A percentile compares a stretch with the other conserved stretches of the same genome.
phyloP scores from a whole-genome alignment of 306 rosid species.

The Oxytropis ochrocephala region DNA sequence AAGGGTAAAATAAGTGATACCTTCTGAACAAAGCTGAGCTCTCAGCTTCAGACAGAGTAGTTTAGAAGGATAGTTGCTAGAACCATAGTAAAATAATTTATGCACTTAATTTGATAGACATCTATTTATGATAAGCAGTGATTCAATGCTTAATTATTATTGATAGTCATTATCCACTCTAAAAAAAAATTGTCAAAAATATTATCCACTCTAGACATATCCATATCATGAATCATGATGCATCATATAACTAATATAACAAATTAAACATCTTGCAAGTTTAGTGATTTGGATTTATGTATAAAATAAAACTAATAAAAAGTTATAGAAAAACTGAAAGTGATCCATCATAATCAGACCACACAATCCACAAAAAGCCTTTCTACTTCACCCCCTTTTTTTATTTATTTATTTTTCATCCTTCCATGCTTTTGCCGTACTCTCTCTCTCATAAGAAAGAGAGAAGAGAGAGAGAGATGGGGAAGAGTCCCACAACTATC shows the following conservation, averaged over 20 bases:
- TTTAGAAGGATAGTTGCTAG: neutral
- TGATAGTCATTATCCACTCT: neutral
- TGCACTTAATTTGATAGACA: too few relatives aligned
- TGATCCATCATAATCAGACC: constrained; percentile 33
- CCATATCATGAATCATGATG: too few relatives aligned
- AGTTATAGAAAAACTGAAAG: constrained; percentile 11
- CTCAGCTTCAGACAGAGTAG: neutral
- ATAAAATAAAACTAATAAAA: neutral
- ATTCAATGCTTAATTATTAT: neutral
- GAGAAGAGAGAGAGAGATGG: constrained; percentile 8
- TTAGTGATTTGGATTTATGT: constrained; percentile 2
- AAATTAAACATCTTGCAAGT: neutral
- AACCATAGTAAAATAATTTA: too few relatives aligned
- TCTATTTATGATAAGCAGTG: neutral
- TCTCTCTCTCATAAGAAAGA: constrained; percentile 5
- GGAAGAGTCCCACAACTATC: constrained; percentile 71
- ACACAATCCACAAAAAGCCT: constrained; percentile 53
- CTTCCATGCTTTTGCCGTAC: constrained; percentile 17
- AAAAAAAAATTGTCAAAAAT: too few relatives aligned
- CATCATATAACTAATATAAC: neutral
- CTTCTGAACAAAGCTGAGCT: neutral
- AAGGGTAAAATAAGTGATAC: neutral
- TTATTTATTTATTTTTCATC: neutral
- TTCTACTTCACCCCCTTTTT: neutral
- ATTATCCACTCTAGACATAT: too few relatives aligned